Evolutionary conservation across 2,329 filamentous ascomycete species (phyloP).

Genomic region (Botryotinia calthae): DNA sequence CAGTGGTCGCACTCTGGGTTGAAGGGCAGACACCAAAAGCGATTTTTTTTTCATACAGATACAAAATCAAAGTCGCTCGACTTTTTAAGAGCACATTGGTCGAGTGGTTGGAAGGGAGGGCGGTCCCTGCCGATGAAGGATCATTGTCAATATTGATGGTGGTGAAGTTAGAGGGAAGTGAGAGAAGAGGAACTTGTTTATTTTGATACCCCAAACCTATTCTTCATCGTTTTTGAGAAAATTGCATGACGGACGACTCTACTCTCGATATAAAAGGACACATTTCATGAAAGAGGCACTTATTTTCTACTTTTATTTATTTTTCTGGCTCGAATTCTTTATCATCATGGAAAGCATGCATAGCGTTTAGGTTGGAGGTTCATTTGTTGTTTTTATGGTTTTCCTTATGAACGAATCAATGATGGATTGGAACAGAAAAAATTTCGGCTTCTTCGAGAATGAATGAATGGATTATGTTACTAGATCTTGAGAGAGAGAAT

Average conservation of each 20-base stretch:
- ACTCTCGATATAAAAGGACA: conserved; percentile 9
- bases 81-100: not conserved
- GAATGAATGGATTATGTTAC: conserved; percentile 13
- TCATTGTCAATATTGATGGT: not conserved
- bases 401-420: conserved; percentile 11
- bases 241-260: conserved; percentile 16
- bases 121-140: not conserved
- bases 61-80: not conserved
- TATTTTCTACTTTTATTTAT: conserved; percentile 16
- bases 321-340: not conserved
- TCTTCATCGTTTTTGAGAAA: conserved; percentile 18
- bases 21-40: conserved; percentile 21
- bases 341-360: conserved; percentile 15
- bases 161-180: not conserved
- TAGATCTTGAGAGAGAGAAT: conserved; percentile 12
- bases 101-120: not conserved
- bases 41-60: not conserved
- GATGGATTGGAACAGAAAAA: conserved; percentile 10
- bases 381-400: conserved; percentile 5
- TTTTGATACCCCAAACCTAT: conserved; percentile 20
- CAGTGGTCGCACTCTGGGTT: conserved; percentile 38
- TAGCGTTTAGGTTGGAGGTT: conserved; percentile 18
- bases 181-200: conserved; percentile 18
- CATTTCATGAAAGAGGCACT: conserved; percentile 7
- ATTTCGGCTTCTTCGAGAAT: conserved; percentile 10